These are phyloP conservation scores for Rhodotorula sp. DNA, from an alignment of 1,284 basidiomycete genomes.

Conservation along the genomic window DNA sequence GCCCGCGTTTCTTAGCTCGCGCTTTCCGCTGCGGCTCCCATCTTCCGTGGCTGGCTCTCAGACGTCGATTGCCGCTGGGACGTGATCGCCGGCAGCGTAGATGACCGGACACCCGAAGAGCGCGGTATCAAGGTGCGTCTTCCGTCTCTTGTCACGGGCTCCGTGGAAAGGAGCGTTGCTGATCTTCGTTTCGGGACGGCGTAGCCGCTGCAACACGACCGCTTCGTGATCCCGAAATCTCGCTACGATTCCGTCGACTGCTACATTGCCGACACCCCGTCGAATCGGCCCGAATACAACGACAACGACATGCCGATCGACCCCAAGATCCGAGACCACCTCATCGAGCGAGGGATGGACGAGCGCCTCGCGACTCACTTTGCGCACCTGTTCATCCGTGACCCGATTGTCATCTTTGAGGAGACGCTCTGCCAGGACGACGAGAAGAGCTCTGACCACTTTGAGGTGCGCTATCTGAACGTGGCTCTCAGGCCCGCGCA, in stretches of 20 bases:
- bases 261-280: constrained; percentile 77
- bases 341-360: constrained; percentile 78
- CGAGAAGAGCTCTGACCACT: constrained; percentile 82
- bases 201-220: constrained; percentile 72
- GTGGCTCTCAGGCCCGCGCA: too few relatives aligned
- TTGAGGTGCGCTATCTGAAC: constrained; percentile 64
- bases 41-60: constrained; percentile 89
- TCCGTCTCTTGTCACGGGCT: too few relatives aligned
- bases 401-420: constrained; percentile 91
- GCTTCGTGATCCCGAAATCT: constrained; percentile 85
- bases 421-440: constrained; percentile 95
- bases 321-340: constrained; percentile 65
- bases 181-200: neutral
- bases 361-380: constrained; percentile 84
- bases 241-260: constrained; percentile 94
- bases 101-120: constrained; percentile 94
- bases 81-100: constrained; percentile 93
- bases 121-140: constrained; percentile 72
- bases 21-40: constrained; percentile 86
- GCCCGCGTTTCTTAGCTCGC: constrained; percentile 63
- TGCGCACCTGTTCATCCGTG: constrained; percentile 94
- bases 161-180: neutral
- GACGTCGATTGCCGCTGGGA: constrained; percentile 99
- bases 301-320: constrained; percentile 83
- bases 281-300: constrained; percentile 86